Base-by-base conservation (phyloP, 2,329 filamentous ascomycete genomes). In the Colletotrichum endophyticum region DNA sequence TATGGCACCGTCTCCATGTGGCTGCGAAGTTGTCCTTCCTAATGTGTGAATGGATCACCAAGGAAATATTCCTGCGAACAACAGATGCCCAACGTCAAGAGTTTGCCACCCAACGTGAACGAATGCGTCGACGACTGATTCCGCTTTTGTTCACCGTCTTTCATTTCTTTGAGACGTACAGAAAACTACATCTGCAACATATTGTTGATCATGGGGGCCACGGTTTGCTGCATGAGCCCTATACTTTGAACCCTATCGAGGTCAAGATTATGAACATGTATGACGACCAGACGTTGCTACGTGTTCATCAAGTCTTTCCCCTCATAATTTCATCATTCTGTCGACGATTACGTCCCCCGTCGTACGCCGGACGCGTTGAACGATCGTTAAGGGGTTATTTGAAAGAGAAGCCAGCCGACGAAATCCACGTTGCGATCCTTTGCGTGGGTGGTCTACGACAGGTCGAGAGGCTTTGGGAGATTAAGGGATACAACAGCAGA, bases 121-220 rank as follows among this genome's bases (percentile, higher is more conserved):
- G 92, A 16, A 93, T 94, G 92, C 90, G 91, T 64, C 90, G 91
- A 76, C 88, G 92, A 66, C 84, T 94, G 11, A 92, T 93, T 72
- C 92, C 92, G 2, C 82, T 93, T 9, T 86, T 94, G 19, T 93
- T 94, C 78, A 93, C 91, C 15, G 86, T 93, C 28, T 93, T 93
- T 78, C 92, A 94, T 81, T 94, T 94, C 80, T 93, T 94, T 81
- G 92, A 94, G 81, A 92, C 87, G 1, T 93, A 92, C 80, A 89
- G 92, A 74, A 88, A 87, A 53, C 84, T 92, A 4, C 91, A 93
- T 78, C 82, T 92, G 9, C 84, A 91, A 78, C 90, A 91, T 76
- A 87, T 94, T 28, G 84, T 85, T 66, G 86, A 90, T 64, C 86
- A 91, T 72, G 84, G 84, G 53, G 89, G 89, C 15, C 85, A 89